A percentile compares a stretch with the other conserved stretches of the same genome.
These are phyloP conservation scores for Rhododendron griersonianum DNA, from an alignment of 148 eudicot genomes.

Conservation along the genomic window DNA sequence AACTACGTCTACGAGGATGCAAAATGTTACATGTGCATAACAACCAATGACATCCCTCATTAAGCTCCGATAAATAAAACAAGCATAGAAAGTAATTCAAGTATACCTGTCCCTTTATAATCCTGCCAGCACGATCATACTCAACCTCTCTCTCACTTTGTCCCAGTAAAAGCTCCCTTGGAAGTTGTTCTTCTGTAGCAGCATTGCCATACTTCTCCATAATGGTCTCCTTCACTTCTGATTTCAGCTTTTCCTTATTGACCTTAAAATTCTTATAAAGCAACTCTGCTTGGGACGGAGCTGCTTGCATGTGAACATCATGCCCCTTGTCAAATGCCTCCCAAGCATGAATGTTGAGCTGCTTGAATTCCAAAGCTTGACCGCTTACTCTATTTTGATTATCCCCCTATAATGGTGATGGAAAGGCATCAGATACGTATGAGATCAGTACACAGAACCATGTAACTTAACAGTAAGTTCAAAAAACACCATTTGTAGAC, in stretches of 20 bases:
- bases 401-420: constrained; percentile 48
- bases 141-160: constrained; percentile 90
- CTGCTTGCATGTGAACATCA: constrained; percentile 95
- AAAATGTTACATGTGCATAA: background rate
- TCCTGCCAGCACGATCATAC: constrained; percentile 88
- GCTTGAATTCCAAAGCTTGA: constrained; percentile 90
- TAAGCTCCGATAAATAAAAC: background rate
- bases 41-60: background rate
- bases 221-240: constrained; percentile 62
- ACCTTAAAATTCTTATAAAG: constrained; percentile 70
- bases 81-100: background rate
- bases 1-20: background rate
- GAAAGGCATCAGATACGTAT: background rate
- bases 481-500: background rate
- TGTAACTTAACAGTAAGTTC: background rate
- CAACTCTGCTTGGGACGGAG: constrained; percentile 95
- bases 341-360: constrained; percentile 79
- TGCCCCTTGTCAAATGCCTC: constrained; percentile 97
- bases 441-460: constrained; percentile 1
- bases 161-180: constrained; percentile 79
- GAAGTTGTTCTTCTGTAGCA: constrained; percentile 71
- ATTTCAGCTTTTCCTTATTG: constrained; percentile 73
- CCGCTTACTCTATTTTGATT: constrained; percentile 85
- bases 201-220: constrained; percentile 95
- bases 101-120: constrained; percentile 74